phyloP scores from a whole-genome alignment of 495 filamentous ascomycete species.

The Penicillium coffeae region DNA sequence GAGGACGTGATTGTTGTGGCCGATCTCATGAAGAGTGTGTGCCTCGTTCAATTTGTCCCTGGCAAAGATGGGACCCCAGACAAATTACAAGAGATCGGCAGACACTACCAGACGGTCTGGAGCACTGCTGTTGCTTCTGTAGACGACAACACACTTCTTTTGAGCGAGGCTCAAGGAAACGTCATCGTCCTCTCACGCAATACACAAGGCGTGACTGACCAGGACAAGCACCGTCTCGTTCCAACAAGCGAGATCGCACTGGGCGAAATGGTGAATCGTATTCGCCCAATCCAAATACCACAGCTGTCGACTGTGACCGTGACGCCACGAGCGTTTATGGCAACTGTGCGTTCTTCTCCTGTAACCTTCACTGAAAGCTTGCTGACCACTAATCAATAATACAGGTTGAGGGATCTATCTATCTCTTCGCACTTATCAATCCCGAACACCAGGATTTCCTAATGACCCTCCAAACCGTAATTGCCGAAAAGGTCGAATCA shows the following conservation, averaged over 20 bases:
- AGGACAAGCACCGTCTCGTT: conserved; percentile 68
- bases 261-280: conserved; percentile 90
- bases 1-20: conserved; percentile 72
- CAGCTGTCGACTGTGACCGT: conserved; percentile 62
- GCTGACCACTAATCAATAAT: background rate
- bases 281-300: conserved; percentile 55
- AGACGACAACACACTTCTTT: conserved; percentile 69
- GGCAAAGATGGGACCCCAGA: conserved; percentile 40
- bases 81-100: conserved; percentile 65
- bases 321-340: conserved; percentile 80
- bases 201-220: conserved; percentile 61
- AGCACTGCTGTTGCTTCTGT: conserved; percentile 70
- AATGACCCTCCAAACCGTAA: conserved; percentile 71
- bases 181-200: conserved; percentile 74
- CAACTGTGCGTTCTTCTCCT: conserved; percentile 60
- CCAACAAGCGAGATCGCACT: conserved; percentile 76
- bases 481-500: conserved; percentile 62
- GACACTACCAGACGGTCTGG: conserved; percentile 81
- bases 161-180: conserved; percentile 84
- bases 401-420: conserved; percentile 86
- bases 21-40: conserved; percentile 91
- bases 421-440: conserved; percentile 77
- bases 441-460: conserved; percentile 69
- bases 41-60: conserved; percentile 63
- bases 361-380: background rate